Evolutionary conservation across 1,139 yeast species (phyloP).

Genomic region (Yamadazyma atlantica): DNA sequence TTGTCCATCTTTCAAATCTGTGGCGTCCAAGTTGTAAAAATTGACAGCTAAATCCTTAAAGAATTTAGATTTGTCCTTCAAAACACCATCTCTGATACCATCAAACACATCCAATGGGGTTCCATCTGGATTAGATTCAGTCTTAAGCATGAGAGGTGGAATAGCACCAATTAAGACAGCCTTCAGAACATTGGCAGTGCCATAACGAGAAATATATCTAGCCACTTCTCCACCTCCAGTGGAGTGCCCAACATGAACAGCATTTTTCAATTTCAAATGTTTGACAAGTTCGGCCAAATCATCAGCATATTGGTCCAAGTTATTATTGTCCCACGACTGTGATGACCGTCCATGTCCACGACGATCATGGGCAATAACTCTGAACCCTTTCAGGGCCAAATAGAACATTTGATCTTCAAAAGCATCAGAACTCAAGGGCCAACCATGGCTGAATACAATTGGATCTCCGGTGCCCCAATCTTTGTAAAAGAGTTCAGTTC

Average conservation of each 20-base stretch:
- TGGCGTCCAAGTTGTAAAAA: constrained; percentile 15
- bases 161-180: constrained; percentile 19
- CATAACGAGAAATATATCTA: constrained; percentile 16
- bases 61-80: constrained; percentile 14
- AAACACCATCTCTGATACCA: constrained; percentile 13
- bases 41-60: constrained; percentile 15
- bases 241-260: constrained; percentile 18
- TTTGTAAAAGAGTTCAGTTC: constrained; percentile 16
- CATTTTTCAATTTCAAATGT: constrained; percentile 15
- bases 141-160: constrained; percentile 18
- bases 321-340: constrained; percentile 18
- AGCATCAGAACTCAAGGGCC: constrained; percentile 20
- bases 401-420: constrained; percentile 19
- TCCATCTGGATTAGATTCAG: constrained; percentile 14
- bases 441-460: constrained; percentile 19
- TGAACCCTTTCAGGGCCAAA: constrained; percentile 16
- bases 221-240: constrained; percentile 22
- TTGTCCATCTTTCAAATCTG: constrained; percentile 5
- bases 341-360: constrained; percentile 20
- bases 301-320: constrained; percentile 20
- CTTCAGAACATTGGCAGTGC: constrained; percentile 14
- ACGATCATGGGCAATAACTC: constrained; percentile 20
- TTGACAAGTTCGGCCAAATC: constrained; percentile 17
- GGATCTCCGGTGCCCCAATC: constrained; percentile 19
- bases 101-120: constrained; percentile 15